Evolutionary conservation across 371 early-diverging fungal species (phyloP).

Genomic region (Mortierella sp.): DNA sequence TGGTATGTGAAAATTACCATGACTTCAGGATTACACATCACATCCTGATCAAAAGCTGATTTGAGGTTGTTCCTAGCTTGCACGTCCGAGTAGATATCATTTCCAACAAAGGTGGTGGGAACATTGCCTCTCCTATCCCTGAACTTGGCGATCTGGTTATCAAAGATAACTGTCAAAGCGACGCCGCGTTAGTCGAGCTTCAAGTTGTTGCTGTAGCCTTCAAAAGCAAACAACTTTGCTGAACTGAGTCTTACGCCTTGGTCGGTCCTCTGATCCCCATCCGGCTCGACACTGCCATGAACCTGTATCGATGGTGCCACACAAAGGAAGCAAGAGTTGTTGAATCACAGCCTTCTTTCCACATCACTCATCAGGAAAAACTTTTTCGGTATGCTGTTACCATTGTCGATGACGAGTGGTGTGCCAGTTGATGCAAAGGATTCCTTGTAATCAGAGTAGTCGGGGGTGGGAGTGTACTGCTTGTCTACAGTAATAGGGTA

Average conservation of each 20-base stretch:
- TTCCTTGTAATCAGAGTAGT: constrained; percentile 54
- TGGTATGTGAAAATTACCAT: too few relatives aligned
- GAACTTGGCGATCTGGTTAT: constrained; percentile 83
- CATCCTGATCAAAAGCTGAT: constrained; percentile 80
- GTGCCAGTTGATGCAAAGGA: constrained; percentile 52
- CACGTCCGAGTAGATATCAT: constrained; percentile 78
- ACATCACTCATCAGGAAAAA: background rate
- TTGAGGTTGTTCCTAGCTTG: constrained; percentile 73
- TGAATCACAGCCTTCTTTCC: background rate
- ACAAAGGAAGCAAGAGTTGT: background rate
- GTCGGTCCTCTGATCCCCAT: constrained; percentile 76
- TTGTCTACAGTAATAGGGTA: constrained; percentile 55
- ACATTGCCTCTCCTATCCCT: constrained; percentile 76
- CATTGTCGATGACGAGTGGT: constrained; percentile 78
- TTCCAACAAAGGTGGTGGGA: constrained; percentile 75
- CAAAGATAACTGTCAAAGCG: constrained; percentile 74
- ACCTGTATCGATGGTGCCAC: constrained; percentile 57
- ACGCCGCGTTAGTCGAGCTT: background rate
- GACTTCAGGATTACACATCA: constrained; percentile 76
- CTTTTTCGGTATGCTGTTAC: constrained; percentile 29
- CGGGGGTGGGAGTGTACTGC: constrained; percentile 49
- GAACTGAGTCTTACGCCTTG: constrained; percentile 61
- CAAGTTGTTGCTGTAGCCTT: too few relatives aligned
- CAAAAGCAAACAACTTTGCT: background rate
- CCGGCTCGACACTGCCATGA: constrained; percentile 85